These are phyloP conservation scores for Penicillium freii DNA, from an alignment of 2,329 filamentous ascomycete genomes.

Conservation along the genomic window DNA sequence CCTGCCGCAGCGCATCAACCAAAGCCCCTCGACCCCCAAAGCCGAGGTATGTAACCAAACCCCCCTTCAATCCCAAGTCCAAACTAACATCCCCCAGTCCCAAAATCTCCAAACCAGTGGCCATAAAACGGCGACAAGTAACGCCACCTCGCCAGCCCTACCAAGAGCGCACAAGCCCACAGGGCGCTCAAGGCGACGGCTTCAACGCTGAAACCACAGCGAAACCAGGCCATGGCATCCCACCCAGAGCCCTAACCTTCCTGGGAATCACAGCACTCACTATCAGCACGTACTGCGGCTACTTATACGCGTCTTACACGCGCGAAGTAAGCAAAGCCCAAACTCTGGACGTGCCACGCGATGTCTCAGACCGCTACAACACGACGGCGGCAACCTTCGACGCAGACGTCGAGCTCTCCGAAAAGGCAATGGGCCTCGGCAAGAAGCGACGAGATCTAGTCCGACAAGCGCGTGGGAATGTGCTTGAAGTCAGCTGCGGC, in stretches of 20 bases:
- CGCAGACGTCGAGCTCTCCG: constrained; percentile 45
- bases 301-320: constrained; percentile 44
- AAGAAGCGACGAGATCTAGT: constrained; percentile 44
- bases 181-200: constrained; percentile 3
- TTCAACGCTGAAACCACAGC: constrained; percentile 1
- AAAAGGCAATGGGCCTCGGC: constrained; percentile 44
- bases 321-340: constrained; percentile 35
- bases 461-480: constrained; percentile 45
- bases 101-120: constrained; percentile 7
- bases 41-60: constrained; percentile 20
- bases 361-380: constrained; percentile 50
- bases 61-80: neutral
- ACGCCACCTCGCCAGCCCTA: neutral
- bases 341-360: constrained; percentile 36
- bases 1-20: constrained; percentile 20
- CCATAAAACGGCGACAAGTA: neutral
- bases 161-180: neutral
- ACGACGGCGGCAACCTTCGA: constrained; percentile 45
- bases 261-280: constrained; percentile 40
- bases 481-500: constrained; percentile 52
- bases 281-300: constrained; percentile 46
- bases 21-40: constrained; percentile 17
- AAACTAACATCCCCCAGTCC: constrained; percentile 9
- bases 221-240: constrained; percentile 21
- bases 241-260: constrained; percentile 37